phyloP scores from a whole-genome alignment of 345 rosid species.

The Citrus reticulata region DNA sequence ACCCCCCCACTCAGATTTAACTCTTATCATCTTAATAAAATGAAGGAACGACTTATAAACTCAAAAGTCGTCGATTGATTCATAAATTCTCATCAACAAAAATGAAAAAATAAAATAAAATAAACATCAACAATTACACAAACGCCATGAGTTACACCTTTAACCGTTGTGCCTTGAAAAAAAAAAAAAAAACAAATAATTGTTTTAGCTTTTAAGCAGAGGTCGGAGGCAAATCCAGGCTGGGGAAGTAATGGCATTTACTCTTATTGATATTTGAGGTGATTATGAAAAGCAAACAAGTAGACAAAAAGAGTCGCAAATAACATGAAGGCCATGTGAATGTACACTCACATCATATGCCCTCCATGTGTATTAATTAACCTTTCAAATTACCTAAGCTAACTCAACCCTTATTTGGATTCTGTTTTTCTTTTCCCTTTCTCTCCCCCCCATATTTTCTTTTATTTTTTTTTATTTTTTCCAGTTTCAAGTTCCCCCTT shows the following conservation, averaged over 20 bases:
- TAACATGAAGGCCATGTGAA: slow-evolving; percentile 29
- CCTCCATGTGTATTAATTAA: slow-evolving; percentile 29
- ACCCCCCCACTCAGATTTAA: no score
- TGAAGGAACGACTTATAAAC: neutral
- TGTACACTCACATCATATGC: slow-evolving; percentile 8
- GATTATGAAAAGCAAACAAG: neutral
- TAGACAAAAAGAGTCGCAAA: slow-evolving; percentile 13
- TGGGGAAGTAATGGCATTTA: neutral
- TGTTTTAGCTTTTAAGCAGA: neutral
- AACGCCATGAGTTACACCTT: neutral
- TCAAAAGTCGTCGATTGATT: neutral
- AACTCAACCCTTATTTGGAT: neutral
- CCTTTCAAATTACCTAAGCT: slow-evolving; percentile 17
- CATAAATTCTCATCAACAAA: neutral
- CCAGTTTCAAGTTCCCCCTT: neutral
- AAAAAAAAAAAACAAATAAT: no score
- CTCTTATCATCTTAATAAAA: no score
- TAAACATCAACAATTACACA: neutral
- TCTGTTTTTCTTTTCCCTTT: neutral
- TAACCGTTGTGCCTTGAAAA: neutral
- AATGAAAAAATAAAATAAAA: no score
- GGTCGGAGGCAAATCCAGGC: neutral
- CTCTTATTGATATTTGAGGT: neutral
- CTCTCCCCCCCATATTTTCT: neutral
- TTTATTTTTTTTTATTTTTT: neutral